A percentile compares a stretch with the other conserved stretches of the same genome.
Conservation (phyloP, 768 basidiomycete genomes). For the Mycena polygramma region DNA sequence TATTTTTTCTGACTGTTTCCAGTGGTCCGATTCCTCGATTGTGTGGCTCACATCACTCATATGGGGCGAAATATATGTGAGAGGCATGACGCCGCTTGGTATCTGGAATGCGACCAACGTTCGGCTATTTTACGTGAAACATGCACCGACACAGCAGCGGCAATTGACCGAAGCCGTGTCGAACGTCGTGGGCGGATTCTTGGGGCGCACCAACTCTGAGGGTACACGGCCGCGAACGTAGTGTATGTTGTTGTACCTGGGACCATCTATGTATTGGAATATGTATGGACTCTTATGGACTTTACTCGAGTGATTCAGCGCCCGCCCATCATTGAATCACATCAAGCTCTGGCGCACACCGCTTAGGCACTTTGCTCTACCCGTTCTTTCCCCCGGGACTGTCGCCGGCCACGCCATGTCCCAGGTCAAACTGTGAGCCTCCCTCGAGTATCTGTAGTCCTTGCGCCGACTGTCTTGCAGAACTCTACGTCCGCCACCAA, state of each 20-base stretch:
- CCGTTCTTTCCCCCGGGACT: constrained; percentile 15
- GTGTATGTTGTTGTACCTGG: constrained; percentile 2
- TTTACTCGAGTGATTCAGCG: no score
- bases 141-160: constrained; percentile 75
- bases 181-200: constrained; percentile 84
- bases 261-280: neutral
- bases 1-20: constrained; percentile 28
- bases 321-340: neutral
- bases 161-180: constrained; percentile 85
- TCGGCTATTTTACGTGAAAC: constrained; percentile 92
- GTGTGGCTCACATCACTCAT: constrained; percentile 94
- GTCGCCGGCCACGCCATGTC: constrained; percentile 32
- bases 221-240: constrained; percentile 34
- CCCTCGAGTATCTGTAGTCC: constrained; percentile 4
- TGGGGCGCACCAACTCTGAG: constrained; percentile 64
- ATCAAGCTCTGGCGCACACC: constrained; percentile 9
- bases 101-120: constrained; percentile 94
- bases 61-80: constrained; percentile 97
- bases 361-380: constrained; percentile 1
- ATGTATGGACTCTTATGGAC: no score
- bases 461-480: constrained; percentile 51
- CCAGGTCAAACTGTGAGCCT: constrained; percentile 52
- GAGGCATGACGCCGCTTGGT: constrained; percentile 87
- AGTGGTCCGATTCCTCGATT: constrained; percentile 95
- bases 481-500: constrained; percentile 87